These are phyloP conservation scores for Lyophyllum decastes DNA, from an alignment of 768 basidiomycete species.

Conservation along the genomic window DNA sequence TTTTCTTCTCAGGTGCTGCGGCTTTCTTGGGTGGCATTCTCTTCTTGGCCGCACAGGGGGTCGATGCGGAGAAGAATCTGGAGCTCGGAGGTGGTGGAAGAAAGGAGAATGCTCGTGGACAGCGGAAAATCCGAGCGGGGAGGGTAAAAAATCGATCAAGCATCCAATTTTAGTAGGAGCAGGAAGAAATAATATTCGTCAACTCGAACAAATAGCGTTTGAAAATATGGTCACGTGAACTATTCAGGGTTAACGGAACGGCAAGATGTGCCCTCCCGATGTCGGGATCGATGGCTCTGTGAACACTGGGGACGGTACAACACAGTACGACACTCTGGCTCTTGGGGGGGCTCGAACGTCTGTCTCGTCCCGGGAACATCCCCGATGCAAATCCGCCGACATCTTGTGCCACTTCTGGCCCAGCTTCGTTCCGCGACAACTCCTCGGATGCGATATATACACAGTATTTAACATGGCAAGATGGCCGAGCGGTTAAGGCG, in stretches of 20 bases:
- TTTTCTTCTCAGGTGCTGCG: conserved; percentile 75
- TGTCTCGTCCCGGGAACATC: too few species aligned
- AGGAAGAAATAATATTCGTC: conserved; percentile 13
- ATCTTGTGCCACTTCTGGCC: too few species aligned
- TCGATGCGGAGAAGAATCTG: conserved; percentile 37
- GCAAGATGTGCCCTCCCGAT: too few species aligned
- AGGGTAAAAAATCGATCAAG: conserved; percentile 25
- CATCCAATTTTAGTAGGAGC: conserved; percentile 19
- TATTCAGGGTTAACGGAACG: too few species aligned
- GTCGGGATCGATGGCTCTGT: too few species aligned
- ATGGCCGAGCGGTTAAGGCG: conserved; percentile 52
- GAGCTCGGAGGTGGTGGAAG: conserved; percentile 1
- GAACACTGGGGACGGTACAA: too few species aligned
- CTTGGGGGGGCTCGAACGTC: too few species aligned
- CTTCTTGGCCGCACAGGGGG: conserved; percentile 44
- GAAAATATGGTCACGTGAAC: conserved; percentile 5
- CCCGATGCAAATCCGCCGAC: too few species aligned
- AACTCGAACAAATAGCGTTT: conserved; percentile 17
- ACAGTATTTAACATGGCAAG: conserved; percentile 30
- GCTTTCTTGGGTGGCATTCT: conserved; percentile 95
- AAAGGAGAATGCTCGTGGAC: conserved; percentile 10
- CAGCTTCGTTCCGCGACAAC: too few species aligned
- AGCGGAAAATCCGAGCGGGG: conserved; percentile 13
- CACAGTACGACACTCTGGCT: too few species aligned
- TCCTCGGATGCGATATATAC: background rate